Evolutionary conservation across 208 protist species (phyloP), one percentile per base, ranked within the genome.

Genomic region (Blechomonas ayalai): DNA sequence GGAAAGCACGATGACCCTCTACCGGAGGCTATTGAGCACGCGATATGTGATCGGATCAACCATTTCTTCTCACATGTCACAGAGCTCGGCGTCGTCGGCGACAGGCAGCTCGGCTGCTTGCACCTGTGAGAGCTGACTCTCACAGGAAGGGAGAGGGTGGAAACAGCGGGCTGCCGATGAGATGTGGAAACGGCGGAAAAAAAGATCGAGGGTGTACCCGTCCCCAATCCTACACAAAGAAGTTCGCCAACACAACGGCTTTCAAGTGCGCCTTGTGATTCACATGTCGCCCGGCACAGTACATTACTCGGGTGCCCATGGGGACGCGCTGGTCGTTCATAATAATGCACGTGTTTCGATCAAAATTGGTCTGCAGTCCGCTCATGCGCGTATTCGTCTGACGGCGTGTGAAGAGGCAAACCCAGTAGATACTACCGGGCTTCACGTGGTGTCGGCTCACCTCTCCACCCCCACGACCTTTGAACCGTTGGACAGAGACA

Each of bases 201-300:
- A 13, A 34, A 34, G 10, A 34, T n/a, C 29, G 13, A 34, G 10
- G 8, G 29, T 13, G n/a, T n/a, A n/a, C n/a, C n/a, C n/a, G n/a
- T n/a, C n/a, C n/a, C n/a, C n/a, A n/a, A n/a, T n/a, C n/a, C 70
- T 58, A 95, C 4, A 95, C 76, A 51, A 95, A 90, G 48, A 95
- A 95, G 61, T 95, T 95, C 0, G 87, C 87, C 6, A 95, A 59
- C 15, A 95, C 87, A n/a, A 89, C 73, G 0, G 87, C 81, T 66
- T 95, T 95, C 32, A 95, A 63, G 52, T 90, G 83, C 29, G 77
- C 87, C 54, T 92, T 91, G 67, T 95, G 87, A 29, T 95, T 95
- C n/a, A 95, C 83, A 57, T 95, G 87, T 22, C 87, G 61, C 4
- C 87, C 82, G 3, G 87, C 87, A 48, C 78, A 87, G 70, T 95